Evolutionary conservation across 2,329 filamentous ascomycete genomes (phyloP), one percentile per base, ranked within the genome.

Genomic region (Claviceps pazoutovae): DNA sequence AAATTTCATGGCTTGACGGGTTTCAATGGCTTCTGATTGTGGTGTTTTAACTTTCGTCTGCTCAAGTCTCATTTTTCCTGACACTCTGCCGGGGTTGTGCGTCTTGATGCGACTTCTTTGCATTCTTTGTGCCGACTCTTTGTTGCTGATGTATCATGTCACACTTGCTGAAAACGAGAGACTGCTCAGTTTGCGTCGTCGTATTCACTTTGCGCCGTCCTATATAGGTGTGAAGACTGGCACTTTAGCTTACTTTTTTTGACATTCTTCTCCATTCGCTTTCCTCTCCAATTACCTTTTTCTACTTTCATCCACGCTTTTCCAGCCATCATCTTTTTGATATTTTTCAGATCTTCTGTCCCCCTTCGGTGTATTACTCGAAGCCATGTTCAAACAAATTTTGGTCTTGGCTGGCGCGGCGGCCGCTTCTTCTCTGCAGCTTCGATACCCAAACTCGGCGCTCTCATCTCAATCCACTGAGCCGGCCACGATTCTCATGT

Each of bases 401-500:
- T 17, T 44, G 16, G 8, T 39, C 42, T 21, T 43, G 26, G 49
- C 34, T 6, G 43, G 14, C 21, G 19, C 2, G 3, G 49, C 43
- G 3, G 48, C 48, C 2, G 48, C 48, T 1, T 39, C 48, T 11
- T 43, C 39, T 21, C 39, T 49, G 8, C 34, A 34, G 30, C 46
- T 11, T 6, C 30, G 5, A 9, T 2, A 34, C 30, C 9, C 30
- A 17, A 16, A 16, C 16, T 0, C 48, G 21, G 5, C 3, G 21
- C 19, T 41, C 11, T 13, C 21, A 21, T 39, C 13, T 0, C 39
- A 9, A 14, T 26, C 17, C 37, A 23, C 38, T 9, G 17, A 36
- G 5, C 3, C 1, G 30, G 3, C 51, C 51, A 53, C 49, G 42
- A 21, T 76, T 19, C 55, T 76, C 48, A 59, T 75, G 50, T 68